phyloP scores from a whole-genome alignment of 768 basidiomycete species.

The Suillus subalutaceus region DNA sequence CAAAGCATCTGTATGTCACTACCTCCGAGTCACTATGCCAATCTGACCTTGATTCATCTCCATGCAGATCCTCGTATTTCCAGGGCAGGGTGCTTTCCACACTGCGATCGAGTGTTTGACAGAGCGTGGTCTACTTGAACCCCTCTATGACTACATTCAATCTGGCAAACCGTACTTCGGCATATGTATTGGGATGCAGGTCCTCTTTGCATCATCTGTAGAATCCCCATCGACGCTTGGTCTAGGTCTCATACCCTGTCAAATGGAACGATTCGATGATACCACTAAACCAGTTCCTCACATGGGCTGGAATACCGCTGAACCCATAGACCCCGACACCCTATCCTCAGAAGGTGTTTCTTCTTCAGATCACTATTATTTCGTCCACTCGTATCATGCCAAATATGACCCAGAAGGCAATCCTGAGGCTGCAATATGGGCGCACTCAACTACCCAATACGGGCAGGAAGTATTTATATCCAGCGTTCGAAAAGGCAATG shows the following conservation, averaged over 20 bases:
- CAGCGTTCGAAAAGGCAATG: slow-evolving; percentile 76
- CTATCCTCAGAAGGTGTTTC: slow-evolving; percentile 50
- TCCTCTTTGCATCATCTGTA: slow-evolving; percentile 85
- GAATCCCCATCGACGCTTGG: slow-evolving; percentile 74
- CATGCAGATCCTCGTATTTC: slow-evolving; percentile 87
- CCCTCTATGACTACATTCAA: slow-evolving; percentile 77
- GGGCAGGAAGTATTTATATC: slow-evolving; percentile 93
- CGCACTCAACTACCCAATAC: slow-evolving; percentile 88
- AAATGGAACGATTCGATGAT: slow-evolving; percentile 74
- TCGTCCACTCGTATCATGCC: slow-evolving; percentile 94
- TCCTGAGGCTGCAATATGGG: slow-evolving; percentile 70
- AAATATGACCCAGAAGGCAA: slow-evolving; percentile 62
- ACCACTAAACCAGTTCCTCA: slow-evolving; percentile 89
- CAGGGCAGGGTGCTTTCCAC: slow-evolving; percentile 94
- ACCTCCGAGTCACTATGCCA: slow-evolving; percentile 4
- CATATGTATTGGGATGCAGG: slow-evolving; percentile 98
- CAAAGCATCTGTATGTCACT: slow-evolving; percentile 78
- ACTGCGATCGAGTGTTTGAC: slow-evolving; percentile 81
- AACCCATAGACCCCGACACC: slow-evolving; percentile 51
- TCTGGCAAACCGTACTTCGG: slow-evolving; percentile 95
- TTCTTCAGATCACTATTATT: slow-evolving; percentile 81
- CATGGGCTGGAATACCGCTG: slow-evolving; percentile 94
- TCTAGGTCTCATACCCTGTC: slow-evolving; percentile 81
- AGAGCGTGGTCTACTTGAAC: slow-evolving; percentile 74
- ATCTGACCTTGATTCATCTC: slow-evolving; percentile 15